Base-by-base conservation (phyloP, 345 rosid species). In the Euphorbia tirucalli region DNA sequence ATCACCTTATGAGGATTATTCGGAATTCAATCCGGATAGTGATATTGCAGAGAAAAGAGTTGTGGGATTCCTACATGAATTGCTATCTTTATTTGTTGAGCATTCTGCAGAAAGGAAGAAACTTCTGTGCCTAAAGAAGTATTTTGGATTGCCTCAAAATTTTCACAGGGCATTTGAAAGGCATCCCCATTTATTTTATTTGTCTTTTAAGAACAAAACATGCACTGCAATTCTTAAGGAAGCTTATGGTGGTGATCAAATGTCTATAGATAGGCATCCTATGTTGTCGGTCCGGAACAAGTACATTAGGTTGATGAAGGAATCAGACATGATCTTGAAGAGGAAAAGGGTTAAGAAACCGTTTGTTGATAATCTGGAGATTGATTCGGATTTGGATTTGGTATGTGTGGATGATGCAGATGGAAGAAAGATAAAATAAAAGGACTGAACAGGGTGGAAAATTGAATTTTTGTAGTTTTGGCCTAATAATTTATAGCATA, bases 111-210 rank as follows among this genome's bases (percentile, higher is more conserved):
- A 89, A 72, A 87, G 97, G 86, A 89, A 83, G 78, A 91, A 79
- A 79, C 83, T 91, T 52, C 72, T 89, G 57, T 89, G 95, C 56
- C 88, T 91, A 35, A 89, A 88, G 84, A 88, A 93, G 76, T 73
- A 77, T 69, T 90, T 87, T 25, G 92, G 92, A 18, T 86, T 93
- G 70, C 82, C 82, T 7, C 82, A 79, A 63, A 79, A 74, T 14
- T 85, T 89, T 67, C 98, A 93, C 74, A 93, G 81, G 86, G 93
- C 96, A 0, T 93, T 91, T 81, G 96, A 93, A 84, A 87, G 97
- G 79, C 97, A 93, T 83, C 90, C 96, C 3, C 86, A 87, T 57
- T 74, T 89, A 24, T 93, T 93, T 71, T 93, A 89, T 81, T 78
- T 89, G 85, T 89, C 96, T 71, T 77, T 82, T 67, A 87, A 69